These are phyloP conservation scores for Neofusicoccum sp. DNA, from an alignment of 2,329 filamentous ascomycete species.

Conservation along the genomic window DNA sequence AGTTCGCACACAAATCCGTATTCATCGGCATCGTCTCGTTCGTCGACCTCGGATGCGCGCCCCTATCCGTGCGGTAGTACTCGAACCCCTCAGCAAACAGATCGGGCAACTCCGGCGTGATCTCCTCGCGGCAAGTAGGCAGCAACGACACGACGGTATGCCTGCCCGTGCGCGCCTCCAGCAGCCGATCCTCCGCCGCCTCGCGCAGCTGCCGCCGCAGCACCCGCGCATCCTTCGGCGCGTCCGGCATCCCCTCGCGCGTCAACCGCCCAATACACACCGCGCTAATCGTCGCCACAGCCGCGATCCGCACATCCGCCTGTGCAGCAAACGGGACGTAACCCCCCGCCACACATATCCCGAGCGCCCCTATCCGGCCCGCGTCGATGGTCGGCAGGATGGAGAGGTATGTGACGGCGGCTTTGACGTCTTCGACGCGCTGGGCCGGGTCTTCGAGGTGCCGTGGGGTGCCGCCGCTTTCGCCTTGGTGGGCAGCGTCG, in stretches of 20 bases:
- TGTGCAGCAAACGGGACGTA: conserved; percentile 41
- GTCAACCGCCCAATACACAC: conserved; percentile 36
- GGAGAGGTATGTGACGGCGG: conserved; percentile 40
- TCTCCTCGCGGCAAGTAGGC: conserved; percentile 19
- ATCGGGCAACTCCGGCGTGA: conserved; percentile 15
- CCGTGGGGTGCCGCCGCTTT: conserved; percentile 39
- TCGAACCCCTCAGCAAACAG: conserved; percentile 25
- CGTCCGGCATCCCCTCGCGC: conserved; percentile 27
- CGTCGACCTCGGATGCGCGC: conserved; percentile 24
- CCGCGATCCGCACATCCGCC: conserved; percentile 42
- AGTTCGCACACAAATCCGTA: conserved; percentile 29
- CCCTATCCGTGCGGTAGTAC: conserved; percentile 29
- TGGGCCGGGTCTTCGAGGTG: conserved; percentile 42
- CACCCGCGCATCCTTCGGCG: not conserved
- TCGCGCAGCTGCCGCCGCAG: not conserved
- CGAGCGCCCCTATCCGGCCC: conserved; percentile 42
- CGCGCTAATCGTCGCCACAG: conserved; percentile 37
- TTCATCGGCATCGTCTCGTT: conserved; percentile 24
- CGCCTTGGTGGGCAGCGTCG: conserved; percentile 45
- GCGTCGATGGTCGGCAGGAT: conserved; percentile 33
- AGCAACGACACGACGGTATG: conserved; percentile 9
- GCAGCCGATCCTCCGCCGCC: not conserved
- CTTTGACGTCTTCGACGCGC: conserved; percentile 41
- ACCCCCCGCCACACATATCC: conserved; percentile 45
- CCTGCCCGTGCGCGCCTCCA: not conserved